A percentile compares a stretch with the other conserved stretches of the same genome.
Evolutionary conservation across 1,284 basidiomycete genomes (phyloP).

Genomic region (Leccinum variabile): DNA sequence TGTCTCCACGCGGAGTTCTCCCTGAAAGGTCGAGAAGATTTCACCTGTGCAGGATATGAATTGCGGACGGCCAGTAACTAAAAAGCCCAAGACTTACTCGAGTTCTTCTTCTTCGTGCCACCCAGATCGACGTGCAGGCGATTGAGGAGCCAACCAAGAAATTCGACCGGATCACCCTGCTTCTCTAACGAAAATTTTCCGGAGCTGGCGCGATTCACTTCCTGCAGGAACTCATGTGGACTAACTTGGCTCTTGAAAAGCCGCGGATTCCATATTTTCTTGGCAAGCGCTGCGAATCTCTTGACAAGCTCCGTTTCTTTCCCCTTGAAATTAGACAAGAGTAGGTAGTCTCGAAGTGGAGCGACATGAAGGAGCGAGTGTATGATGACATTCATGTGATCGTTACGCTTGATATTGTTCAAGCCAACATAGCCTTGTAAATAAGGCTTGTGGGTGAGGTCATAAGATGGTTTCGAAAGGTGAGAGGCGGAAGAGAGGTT

Average conservation of each 20-base stretch:
- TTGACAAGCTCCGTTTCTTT: slow-evolving; percentile 86
- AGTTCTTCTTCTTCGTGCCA: slow-evolving; percentile 83
- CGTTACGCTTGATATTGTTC: slow-evolving; percentile 97
- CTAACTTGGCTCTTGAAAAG: slow-evolving; percentile 98
- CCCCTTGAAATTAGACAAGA: slow-evolving; percentile 69
- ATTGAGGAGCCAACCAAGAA: slow-evolving; percentile 95
- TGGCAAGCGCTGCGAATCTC: slow-evolving; percentile 82
- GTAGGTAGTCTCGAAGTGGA: slow-evolving; percentile 85
- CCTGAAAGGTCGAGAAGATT: slow-evolving; percentile 93
- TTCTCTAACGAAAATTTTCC: slow-evolving; percentile 92
- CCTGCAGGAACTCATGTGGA: slow-evolving; percentile 97
- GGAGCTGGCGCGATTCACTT: slow-evolving; percentile 84
- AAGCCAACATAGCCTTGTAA: slow-evolving; percentile 93
- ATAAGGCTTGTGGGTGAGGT: slow-evolving; percentile 81
- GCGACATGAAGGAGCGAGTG: slow-evolving; percentile 91
- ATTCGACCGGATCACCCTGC: slow-evolving; percentile 96
- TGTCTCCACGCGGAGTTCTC: slow-evolving; percentile 88
- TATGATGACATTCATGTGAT: slow-evolving; percentile 97
- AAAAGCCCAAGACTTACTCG: slow-evolving; percentile 57
- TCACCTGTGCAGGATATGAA: slow-evolving; percentile 54
- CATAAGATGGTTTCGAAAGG: slow-evolving; percentile 77
- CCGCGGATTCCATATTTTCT: slow-evolving; percentile 94
- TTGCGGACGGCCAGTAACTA: slow-evolving; percentile 17
- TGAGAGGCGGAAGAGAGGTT: slow-evolving; percentile 59
- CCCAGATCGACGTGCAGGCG: slow-evolving; percentile 90